Conservation (phyloP, 2,329 filamentous ascomycete species). For the Fusarium tupiense region DNA sequence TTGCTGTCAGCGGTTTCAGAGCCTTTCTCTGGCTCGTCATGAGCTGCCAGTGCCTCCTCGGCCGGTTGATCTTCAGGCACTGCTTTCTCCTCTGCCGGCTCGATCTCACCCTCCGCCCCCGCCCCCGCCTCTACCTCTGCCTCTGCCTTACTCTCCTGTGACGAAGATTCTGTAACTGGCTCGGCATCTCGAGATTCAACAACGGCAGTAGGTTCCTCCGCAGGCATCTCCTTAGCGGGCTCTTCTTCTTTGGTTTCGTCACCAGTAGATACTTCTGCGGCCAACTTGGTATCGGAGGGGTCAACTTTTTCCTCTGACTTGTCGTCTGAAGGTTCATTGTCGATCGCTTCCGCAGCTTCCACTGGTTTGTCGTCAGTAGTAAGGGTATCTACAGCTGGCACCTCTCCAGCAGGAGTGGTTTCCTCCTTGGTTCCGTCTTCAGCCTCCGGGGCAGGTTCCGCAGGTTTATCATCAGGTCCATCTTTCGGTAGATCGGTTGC, state of each 20-base stretch:
- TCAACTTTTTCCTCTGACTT: not conserved
- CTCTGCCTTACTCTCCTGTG: not conserved
- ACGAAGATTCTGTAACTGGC: not conserved
- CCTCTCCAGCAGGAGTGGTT: not conserved
- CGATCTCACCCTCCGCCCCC: not conserved
- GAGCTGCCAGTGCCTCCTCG: slow-evolving; percentile 3
- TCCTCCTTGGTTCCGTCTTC: not conserved
- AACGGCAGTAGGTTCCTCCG: not conserved
- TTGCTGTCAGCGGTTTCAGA: slow-evolving; percentile 23
- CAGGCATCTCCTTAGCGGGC: not conserved
- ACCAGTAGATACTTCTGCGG: not conserved
- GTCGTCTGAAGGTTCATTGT: not conserved
- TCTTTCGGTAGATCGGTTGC: not conserved
- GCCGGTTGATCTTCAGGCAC: not conserved
- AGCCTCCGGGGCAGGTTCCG: not conserved
- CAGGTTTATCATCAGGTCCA: not conserved
- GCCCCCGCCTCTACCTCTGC: not conserved
- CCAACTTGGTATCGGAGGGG: not conserved
- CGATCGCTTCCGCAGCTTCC: not conserved
- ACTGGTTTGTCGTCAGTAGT: not conserved
- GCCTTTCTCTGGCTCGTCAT: slow-evolving; percentile 19
- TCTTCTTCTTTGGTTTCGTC: not conserved
- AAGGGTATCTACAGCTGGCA: not conserved
- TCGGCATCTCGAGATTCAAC: not conserved
- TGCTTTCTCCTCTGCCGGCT: slow-evolving; percentile 3